Percentiles rank a stretch among this genome's conserved stretches.
These are phyloP conservation scores for Epichloe gansuensis DNA, from an alignment of 2,329 filamentous ascomycete genomes.

Conservation along the genomic window DNA sequence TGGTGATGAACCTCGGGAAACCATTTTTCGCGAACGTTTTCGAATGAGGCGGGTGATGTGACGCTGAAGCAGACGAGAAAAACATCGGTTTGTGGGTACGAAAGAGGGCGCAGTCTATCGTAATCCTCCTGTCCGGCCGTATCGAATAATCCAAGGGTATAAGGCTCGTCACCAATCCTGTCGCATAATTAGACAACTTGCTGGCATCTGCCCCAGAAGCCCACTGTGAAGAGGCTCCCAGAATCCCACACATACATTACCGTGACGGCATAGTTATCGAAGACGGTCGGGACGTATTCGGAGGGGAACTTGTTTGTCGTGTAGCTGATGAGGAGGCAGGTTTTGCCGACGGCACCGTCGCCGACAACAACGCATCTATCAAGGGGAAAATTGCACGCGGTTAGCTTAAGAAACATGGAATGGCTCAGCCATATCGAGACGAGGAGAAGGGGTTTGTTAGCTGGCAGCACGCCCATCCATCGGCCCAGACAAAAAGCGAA, in stretches of 20 bases:
- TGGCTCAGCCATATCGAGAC: background rate
- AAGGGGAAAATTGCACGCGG: background rate
- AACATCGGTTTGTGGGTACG: constrained; percentile 96
- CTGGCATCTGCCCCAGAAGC: background rate
- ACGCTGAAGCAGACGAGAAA: constrained; percentile 99
- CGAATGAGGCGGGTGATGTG: constrained; percentile 92
- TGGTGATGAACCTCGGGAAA: constrained; percentile 98
- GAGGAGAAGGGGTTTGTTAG: background rate
- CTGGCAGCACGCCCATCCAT: background rate
- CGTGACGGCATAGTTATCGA: constrained; percentile 99
- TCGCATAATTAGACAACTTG: constrained; percentile 9
- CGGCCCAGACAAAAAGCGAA: background rate
- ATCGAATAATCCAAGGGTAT: constrained; percentile 94
- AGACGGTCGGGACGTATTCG: constrained; percentile 98
- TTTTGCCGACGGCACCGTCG: constrained; percentile 98
- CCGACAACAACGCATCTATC: constrained; percentile 93
- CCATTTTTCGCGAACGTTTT: constrained; percentile 99
- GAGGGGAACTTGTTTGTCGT: constrained; percentile 99
- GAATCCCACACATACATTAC: constrained; percentile 69
- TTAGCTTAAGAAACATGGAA: background rate
- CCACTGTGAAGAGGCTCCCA: background rate
- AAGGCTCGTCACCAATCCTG: constrained; percentile 98
- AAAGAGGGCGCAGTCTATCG: constrained; percentile 88
- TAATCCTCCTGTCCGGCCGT: constrained; percentile 99
- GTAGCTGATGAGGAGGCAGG: constrained; percentile 96